Evolutionary conservation across 352 stramenopile species (phyloP).

Genomic region (Phytophthora ohioensis): DNA sequence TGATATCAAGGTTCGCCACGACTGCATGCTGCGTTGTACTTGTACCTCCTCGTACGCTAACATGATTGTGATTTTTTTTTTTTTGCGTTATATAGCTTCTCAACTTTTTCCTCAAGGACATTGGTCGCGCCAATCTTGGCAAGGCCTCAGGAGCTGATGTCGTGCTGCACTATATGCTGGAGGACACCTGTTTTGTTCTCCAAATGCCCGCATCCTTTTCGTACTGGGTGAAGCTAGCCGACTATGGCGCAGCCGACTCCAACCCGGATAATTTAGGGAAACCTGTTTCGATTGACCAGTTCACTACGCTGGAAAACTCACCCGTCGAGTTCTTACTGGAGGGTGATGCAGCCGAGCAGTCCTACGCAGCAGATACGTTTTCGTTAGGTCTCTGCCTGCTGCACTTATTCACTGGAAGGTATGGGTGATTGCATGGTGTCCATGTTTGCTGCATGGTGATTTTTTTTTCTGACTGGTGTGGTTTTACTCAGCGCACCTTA

Average conservation of each 20-base stretch:
- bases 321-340: slow-evolving; percentile 96
- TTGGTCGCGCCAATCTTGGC: slow-evolving; percentile 43
- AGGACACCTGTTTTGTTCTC: slow-evolving; percentile 64
- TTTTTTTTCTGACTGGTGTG: slow-evolving; percentile 7
- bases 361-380: slow-evolving; percentile 96
- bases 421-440: slow-evolving; percentile 1
- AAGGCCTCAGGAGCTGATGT: slow-evolving; percentile 50
- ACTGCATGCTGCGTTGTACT: background rate
- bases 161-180: slow-evolving; percentile 68
- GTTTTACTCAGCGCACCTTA: slow-evolving; percentile 89
- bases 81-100: slow-evolving; percentile 77
- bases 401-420: slow-evolving; percentile 96
- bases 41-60: slow-evolving; percentile 6
- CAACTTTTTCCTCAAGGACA: slow-evolving; percentile 98
- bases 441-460: background rate
- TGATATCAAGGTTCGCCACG: slow-evolving; percentile 94
- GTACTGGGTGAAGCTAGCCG: slow-evolving; percentile 96
- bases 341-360: slow-evolving; percentile 91
- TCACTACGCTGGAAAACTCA: slow-evolving; percentile 99
- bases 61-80: background rate
- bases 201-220: slow-evolving; percentile 67
- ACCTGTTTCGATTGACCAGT: slow-evolving; percentile 93
- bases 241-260: slow-evolving; percentile 97
- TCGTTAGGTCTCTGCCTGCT: slow-evolving; percentile 95
- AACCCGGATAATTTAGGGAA: slow-evolving; percentile 87